Evolutionary conservation across 129 eudicot species (phyloP), one percentile per base, ranked within the genome.

Genomic region (Smallanthus sonchifolius): DNA sequence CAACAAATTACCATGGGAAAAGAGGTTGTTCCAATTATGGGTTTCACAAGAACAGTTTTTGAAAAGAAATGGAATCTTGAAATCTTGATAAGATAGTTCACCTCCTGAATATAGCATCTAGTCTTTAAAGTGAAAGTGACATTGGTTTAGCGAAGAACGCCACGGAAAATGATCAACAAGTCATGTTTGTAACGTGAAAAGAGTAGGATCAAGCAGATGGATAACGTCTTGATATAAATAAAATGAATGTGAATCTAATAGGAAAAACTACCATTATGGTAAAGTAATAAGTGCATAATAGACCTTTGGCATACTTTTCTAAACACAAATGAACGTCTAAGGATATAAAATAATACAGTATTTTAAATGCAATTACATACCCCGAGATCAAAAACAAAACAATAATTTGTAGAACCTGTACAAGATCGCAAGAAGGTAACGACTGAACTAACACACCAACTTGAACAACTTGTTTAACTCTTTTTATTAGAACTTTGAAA

Each of bases 121-220:
- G 57, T 52, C 54, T 62, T 76, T 70, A 76, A 75, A 36, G 28
- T 13, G 85, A 81, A 43, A 64, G 81, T 55, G 75, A 81, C 73
- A 2, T 70, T 62, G 61, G 64, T 71, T 75, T 63, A 59, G 77
- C 55, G 54, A 64, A 80, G 20, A 62, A 75, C 81, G 74, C 10
- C 69, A 80, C 75, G 79, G n/a, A 81, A 75, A 20, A 74, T 72
- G 45, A 43, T 43, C n/a, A 7, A 73, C 30, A 32, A 10, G 40
- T 10, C 16, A 59, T 0, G 24, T 57, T 72, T 32, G 71, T 70
- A 54, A 79, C 52, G 45, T 49, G 37, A 57, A 72, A 77, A 68
- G 65, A n/a, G 76, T 67, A 80, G 56, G 75, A 66, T 57, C 51
- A 67, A 73, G 70, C 54, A 57, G 61, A 55, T 8, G 39, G 64